Percentiles rank a stretch among this genome's conserved stretches.
Evolutionary conservation across 352 stramenopile species (phyloP).

Genomic region (Globisporangium sylvaticum): DNA sequence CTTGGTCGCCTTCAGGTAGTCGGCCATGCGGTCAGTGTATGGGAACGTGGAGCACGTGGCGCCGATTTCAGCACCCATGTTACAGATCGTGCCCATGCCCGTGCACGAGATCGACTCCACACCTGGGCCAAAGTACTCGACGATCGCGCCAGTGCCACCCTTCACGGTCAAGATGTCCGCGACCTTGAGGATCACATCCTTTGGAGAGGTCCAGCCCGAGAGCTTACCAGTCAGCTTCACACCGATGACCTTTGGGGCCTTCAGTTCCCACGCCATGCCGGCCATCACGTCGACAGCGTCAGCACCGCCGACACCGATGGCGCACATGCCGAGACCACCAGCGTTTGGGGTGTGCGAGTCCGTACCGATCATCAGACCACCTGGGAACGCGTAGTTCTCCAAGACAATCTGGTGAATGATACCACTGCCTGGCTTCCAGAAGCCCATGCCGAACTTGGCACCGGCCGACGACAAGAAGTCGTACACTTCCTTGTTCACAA

Average conservation of each 20-base stretch:
- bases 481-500: slow-evolving; percentile 91
- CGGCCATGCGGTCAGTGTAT: slow-evolving; percentile 90
- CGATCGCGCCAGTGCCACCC: slow-evolving; percentile 90
- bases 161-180: slow-evolving; percentile 93
- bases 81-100: slow-evolving; percentile 94
- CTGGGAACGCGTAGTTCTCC: slow-evolving; percentile 94
- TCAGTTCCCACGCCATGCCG: slow-evolving; percentile 93
- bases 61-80: slow-evolving; percentile 94
- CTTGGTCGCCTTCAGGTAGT: slow-evolving; percentile 90
- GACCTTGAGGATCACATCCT: slow-evolving; percentile 95
- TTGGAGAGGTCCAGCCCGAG: slow-evolving; percentile 90
- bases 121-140: slow-evolving; percentile 93
- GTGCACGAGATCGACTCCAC: slow-evolving; percentile 93
- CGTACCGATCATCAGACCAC: slow-evolving; percentile 93
- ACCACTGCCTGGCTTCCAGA: slow-evolving; percentile 92
- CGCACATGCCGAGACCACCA: slow-evolving; percentile 91
- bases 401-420: slow-evolving; percentile 95
- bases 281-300: slow-evolving; percentile 94
- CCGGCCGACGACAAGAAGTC: slow-evolving; percentile 90
- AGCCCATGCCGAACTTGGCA: slow-evolving; percentile 93
- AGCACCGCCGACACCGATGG: slow-evolving; percentile 90
- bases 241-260: slow-evolving; percentile 93
- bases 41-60: slow-evolving; percentile 93
- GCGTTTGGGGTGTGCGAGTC: slow-evolving; percentile 94
- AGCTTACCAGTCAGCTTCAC: slow-evolving; percentile 92